phyloP scores from a whole-genome alignment of 2,329 filamentous ascomycete genomes.

The Claviceps paspali region DNA sequence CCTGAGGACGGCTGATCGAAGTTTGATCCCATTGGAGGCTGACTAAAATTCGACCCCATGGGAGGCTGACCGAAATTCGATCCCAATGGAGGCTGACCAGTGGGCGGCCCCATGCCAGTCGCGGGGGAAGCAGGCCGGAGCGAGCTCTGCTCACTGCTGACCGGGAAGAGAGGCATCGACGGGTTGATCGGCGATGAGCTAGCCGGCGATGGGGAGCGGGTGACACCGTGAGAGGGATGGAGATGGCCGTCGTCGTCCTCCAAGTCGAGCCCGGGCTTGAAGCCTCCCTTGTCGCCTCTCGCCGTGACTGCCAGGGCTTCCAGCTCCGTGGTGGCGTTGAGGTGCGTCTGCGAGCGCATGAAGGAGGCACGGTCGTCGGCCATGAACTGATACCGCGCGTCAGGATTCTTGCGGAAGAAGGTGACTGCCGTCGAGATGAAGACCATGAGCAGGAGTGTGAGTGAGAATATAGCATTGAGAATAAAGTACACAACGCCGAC shows the following conservation, averaged over 20 bases:
- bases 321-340: constrained; percentile 63
- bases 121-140: constrained; percentile 22
- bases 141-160: constrained; percentile 20
- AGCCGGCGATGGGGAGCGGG: constrained; percentile 15
- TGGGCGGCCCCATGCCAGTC: constrained; percentile 9
- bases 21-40: too few relatives aligned
- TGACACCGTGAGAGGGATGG: constrained; percentile 18
- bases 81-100: constrained; percentile 7
- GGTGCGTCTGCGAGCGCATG: constrained; percentile 82
- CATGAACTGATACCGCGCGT: constrained; percentile 89
- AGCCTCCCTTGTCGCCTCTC: constrained; percentile 45
- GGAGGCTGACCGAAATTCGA: constrained; percentile 11
- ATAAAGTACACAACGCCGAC: constrained; percentile 84
- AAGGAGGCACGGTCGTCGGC: constrained; percentile 87
- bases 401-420: constrained; percentile 81
- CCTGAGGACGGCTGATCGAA: constrained; percentile 7
- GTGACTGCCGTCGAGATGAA: constrained; percentile 43
- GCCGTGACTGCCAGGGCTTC: constrained; percentile 84
- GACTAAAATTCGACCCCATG: too few relatives aligned
- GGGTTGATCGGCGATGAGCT: constrained; percentile 24
- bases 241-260: constrained; percentile 28
- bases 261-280: constrained; percentile 22
- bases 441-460: constrained; percentile 70
- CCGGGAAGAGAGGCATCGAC: constrained; percentile 28
- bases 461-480: constrained; percentile 66